Evolutionary conservation across 106 monocot genomes (phyloP), one percentile per base, ranked within the genome.

Genomic region (Iris macrosiphon): DNA sequence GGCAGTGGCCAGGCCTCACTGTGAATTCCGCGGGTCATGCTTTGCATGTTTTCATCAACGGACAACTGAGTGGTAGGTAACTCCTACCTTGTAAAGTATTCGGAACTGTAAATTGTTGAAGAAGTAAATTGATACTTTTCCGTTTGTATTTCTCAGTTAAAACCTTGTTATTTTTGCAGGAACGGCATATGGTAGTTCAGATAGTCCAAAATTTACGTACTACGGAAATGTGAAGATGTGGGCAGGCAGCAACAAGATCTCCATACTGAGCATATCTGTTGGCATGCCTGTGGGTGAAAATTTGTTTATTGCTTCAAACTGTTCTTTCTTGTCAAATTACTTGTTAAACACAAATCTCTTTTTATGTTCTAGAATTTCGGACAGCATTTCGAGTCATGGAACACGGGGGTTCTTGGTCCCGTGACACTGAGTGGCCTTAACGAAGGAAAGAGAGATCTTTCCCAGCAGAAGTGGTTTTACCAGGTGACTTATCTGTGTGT

Each of bases 321-420:
- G 4, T 35, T 10, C 4, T 35, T 10, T 6, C 10, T 35, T 4
- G 10, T 10, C 4, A 35, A 35, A 35, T 6, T 6, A 35, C 4
- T 35, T 35, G 10, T 35, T 35, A 10, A 35, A 35, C 10, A 10
- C 34, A 35, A 6, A 4, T 35, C 34, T 35, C 10, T 6, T 10
- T 10, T 10, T 35, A 6, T 35, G 34, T 49, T 49, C 40, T 49
- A 94, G 94, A 94, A 94, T 66, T 61, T 79, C 2, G 95, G 95
- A 1, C 73, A 73, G 60, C 85, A 89, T 63, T 95, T 76, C 41
- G 95, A 95, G 63, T 79, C 81, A 28, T 89, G 95, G 95, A 89
- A 95, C 63, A 59, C 74, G 33, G 95, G 95, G 21, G 79, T 95
- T 55, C 95, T 95, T 43, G 95, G 95, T 39, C 95, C 95, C 2